Evolutionary conservation across 495 filamentous ascomycete species (phyloP), one percentile per base, ranked within the genome.

Genomic region (Penicillium arizonense): DNA sequence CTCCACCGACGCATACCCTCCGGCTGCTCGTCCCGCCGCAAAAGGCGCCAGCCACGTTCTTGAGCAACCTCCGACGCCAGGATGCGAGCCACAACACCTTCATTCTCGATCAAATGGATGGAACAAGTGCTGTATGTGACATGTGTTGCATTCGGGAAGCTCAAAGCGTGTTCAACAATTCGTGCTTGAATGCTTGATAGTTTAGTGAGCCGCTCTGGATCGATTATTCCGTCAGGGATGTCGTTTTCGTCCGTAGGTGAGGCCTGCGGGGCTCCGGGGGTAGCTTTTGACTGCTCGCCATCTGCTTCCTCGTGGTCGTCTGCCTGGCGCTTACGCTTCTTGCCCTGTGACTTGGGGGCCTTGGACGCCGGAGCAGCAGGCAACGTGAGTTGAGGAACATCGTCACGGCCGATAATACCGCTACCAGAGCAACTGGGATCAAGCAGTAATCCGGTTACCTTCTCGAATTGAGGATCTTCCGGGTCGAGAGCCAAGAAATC

Each of bases 71-170:
- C 70, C 0, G 87, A 89, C 4, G 60, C 53, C 36, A 97, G 65
- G 6, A 91, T 85, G 18, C 78, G 74, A 14, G 83, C 46, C 7
- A 96, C 91, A 0, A 97, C 94, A 21, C 77, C 64, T 65, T 98
- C 94, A 62, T 98, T 97, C 67, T 98, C 94, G 34, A 85, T 78
- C 1, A 84, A 74, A 65, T 96, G 82, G 21, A 96, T 75, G 0
- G 94, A 97, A 64, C 94, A 98, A 0, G 94, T 98, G 36, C 87
- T 92, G 64, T 98, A 98, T 0, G 87, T 88, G 35, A 97, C 87
- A 59, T 79, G 86, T 3, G 63, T 75, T 0, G 90, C 91, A n/a
- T 77, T 71, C 0, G 91, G 88, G 56, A 96, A 98, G 21, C 70
- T 65, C 67, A 97, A 83, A 0, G 94, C 93, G 64, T 95, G 91